Percentiles rank a stretch among this genome's conserved stretches.
Evolutionary conservation across 148 eudicot genomes (phyloP).

Genomic region (Heliosperma pusillum): DNA sequence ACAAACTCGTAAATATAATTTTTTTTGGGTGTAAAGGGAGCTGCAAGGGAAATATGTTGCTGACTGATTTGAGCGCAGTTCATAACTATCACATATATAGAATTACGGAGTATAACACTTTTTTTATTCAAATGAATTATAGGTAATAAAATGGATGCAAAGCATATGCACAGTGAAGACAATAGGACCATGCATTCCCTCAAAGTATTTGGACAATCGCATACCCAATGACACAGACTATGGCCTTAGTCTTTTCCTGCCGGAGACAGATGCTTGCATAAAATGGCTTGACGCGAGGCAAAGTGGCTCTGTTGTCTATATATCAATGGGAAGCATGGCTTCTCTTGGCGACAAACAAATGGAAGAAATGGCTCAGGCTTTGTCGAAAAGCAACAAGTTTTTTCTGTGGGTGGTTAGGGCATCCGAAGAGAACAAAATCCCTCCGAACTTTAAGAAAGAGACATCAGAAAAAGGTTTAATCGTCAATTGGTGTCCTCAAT

Average conservation of each 20-base stretch:
- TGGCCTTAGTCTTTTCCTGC: constrained; percentile 26
- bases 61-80: too few relatives aligned
- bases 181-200: constrained; percentile 37
- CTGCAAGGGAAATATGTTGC: too few relatives aligned
- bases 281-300: constrained; percentile 33
- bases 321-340: constrained; percentile 62
- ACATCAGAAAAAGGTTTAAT: constrained; percentile 31
- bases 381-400: constrained; percentile 22
- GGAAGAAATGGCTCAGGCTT: constrained; percentile 49
- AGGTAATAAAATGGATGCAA: constrained; percentile 46
- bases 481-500: constrained; percentile 52
- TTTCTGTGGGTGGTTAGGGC: constrained; percentile 61
- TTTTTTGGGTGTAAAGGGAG: too few relatives aligned
- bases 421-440: constrained; percentile 42
- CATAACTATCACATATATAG: too few relatives aligned
- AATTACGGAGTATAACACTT: too few relatives aligned
- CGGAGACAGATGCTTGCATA: constrained; percentile 27
- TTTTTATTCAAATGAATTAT: not conserved
- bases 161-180: constrained; percentile 37
- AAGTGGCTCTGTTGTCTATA: constrained; percentile 40
- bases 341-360: constrained; percentile 34
- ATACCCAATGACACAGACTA: constrained; percentile 43
- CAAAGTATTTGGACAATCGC: constrained; percentile 39
- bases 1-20: too few relatives aligned
- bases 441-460: constrained; percentile 29